Percentiles rank a stretch among this genome's conserved stretches.
Conservation (phyloP, 768 basidiomycete genomes). For the Kwoniella europaea region DNA sequence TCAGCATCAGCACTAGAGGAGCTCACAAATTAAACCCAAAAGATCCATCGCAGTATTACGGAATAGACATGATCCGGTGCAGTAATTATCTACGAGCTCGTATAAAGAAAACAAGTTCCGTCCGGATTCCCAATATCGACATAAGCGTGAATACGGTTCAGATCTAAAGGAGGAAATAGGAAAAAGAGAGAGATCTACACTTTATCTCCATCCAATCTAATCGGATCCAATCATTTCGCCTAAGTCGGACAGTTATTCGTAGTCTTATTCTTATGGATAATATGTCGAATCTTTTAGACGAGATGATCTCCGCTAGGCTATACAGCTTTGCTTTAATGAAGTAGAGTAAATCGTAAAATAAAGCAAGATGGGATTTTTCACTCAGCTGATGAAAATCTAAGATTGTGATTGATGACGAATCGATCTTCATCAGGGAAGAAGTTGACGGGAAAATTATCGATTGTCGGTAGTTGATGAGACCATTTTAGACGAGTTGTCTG, state of each 20-base stretch:
- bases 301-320: neutral
- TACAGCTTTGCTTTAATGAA: neutral
- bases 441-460: neutral
- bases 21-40: too few species aligned
- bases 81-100: neutral
- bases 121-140: neutral
- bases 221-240: neutral
- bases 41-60: too few species aligned
- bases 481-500: conserved; percentile 55
- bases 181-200: neutral
- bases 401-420: neutral
- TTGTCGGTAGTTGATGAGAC: neutral
- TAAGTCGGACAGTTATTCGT: neutral
- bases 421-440: too few species aligned
- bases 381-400: neutral
- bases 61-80: too few species aligned
- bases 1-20: too few species aligned
- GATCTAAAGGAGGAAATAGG: neutral
- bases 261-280: too few species aligned
- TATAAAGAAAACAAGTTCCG: neutral
- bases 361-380: too few species aligned
- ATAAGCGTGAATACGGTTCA: neutral
- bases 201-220: neutral
- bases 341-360: too few species aligned
- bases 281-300: neutral